A percentile compares a stretch with the other conserved stretches of the same genome.
Conservation (phyloP, 2,329 filamentous ascomycete genomes). For the Didymella keratinophila region DNA sequence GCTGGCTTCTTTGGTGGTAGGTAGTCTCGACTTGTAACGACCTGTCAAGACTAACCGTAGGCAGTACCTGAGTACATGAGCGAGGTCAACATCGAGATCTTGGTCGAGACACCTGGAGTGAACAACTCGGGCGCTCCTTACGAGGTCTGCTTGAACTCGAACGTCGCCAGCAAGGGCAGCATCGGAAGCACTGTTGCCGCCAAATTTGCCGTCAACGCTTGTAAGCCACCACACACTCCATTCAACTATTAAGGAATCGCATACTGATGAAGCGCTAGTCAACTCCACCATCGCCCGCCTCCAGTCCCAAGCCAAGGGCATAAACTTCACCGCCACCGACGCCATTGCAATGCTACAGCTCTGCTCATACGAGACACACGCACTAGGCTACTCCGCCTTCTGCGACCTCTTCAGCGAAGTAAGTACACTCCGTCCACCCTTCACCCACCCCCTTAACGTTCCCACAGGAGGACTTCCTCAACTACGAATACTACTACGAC, state of each 20-base stretch:
- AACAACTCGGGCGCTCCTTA: slow-evolving; percentile 45
- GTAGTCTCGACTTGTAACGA: not conserved
- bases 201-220: slow-evolving; percentile 36
- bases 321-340: slow-evolving; percentile 47
- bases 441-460: not conserved
- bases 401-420: slow-evolving; percentile 52
- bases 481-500: slow-evolving; percentile 57
- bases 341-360: slow-evolving; percentile 53
- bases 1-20: slow-evolving; percentile 41
- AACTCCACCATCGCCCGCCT: slow-evolving; percentile 41
- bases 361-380: slow-evolving; percentile 46
- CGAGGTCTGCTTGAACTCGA: slow-evolving; percentile 42
- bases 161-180: slow-evolving; percentile 35
- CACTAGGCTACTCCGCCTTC: slow-evolving; percentile 55
- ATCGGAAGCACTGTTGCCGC: slow-evolving; percentile 38
- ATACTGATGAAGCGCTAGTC: slow-evolving; percentile 17
- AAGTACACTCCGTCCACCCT: not conserved
- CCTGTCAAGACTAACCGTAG: not conserved
- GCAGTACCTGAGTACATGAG: slow-evolving; percentile 38
- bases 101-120: slow-evolving; percentile 36
- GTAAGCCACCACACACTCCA: slow-evolving; percentile 5
- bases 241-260: not conserved
- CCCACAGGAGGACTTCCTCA: slow-evolving; percentile 50
- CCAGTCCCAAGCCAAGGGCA: slow-evolving; percentile 36
- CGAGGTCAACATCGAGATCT: slow-evolving; percentile 42